These are phyloP conservation scores for Gyromitra esculenta DNA, from an alignment of 2,329 filamentous ascomycete genomes.

Conservation along the genomic window DNA sequence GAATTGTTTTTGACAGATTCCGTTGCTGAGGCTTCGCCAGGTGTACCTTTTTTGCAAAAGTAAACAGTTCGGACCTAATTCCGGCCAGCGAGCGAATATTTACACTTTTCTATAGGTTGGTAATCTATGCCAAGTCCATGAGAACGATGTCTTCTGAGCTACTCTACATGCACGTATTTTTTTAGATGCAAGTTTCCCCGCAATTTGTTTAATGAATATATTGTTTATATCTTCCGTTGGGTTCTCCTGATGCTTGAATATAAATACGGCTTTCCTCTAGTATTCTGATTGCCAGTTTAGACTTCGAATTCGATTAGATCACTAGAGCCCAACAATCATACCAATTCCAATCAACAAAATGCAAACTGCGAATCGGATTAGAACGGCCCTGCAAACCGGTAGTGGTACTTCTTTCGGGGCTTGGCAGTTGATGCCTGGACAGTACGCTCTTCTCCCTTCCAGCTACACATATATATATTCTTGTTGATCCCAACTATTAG, in stretches of 20 bases:
- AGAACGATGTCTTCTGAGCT: slow-evolving; percentile 11
- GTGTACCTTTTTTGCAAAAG: slow-evolving; percentile 35
- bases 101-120: slow-evolving; percentile 11
- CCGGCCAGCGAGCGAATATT: slow-evolving; percentile 1
- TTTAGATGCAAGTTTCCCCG: slow-evolving; percentile 45
- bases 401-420: slow-evolving; percentile 62
- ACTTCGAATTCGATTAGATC: slow-evolving; percentile 21
- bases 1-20: slow-evolving; percentile 17
- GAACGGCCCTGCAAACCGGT: slow-evolving; percentile 38
- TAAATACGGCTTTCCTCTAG: slow-evolving; percentile 36
- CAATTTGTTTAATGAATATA: slow-evolving; percentile 37
- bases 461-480: background rate
- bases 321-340: slow-evolving; percentile 7
- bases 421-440: slow-evolving; percentile 72
- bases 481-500: slow-evolving; percentile 56
- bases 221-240: slow-evolving; percentile 19
- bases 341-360: slow-evolving; percentile 30
- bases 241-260: slow-evolving; percentile 14
- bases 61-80: slow-evolving; percentile 11
- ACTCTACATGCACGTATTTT: slow-evolving; percentile 24
- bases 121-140: slow-evolving; percentile 22
- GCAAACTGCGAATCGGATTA: slow-evolving; percentile 44
- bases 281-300: slow-evolving; percentile 17
- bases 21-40: slow-evolving; percentile 22
- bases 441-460: slow-evolving; percentile 14